Evolutionary conservation across 805 yeast species (phyloP), one percentile per base, ranked within the genome.

Genomic region (Candida nemodendra): DNA sequence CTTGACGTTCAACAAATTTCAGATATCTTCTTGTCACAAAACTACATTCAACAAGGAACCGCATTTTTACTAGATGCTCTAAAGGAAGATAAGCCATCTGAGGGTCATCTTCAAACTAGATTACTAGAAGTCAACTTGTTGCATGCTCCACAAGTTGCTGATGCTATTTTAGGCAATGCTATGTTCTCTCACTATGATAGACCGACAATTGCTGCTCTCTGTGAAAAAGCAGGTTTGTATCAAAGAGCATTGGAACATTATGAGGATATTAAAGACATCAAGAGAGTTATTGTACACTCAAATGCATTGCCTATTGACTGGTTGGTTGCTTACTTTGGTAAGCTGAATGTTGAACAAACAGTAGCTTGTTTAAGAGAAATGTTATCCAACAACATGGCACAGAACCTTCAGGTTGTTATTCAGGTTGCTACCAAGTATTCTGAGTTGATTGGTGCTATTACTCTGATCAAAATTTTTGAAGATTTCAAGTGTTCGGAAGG

Each of bases 91-190:
- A 74, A 82, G 26, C 97, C 98, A 27, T 84, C 90, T 47, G 96
- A 93, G 59, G 97, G 96, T 13, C 95, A 89, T 57, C 72, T 93
- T 58, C 99, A 93, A 72, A 93, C 99, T 7, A 80, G 95, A 57
- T 78, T 93, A 35, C 76, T 93, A 51, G 99, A 93, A 66, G 88
- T 87, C 51, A 93, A 93, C 64, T 72, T 93, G 61, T 64, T 87
- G 59, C 95, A 90, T 62, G 99, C 99, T 13, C 99, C 99, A 35
- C 99, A 93, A 73, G 99, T 93, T 40, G 99, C 99, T 29, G 99
- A 93, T 66, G 99, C 99, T 15, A 93, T 93, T 50, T 74, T 93
- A 55, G 96, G 97, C 44, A 93, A 91, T 65, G 81, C 82, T 44
- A 91, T 93, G 87, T 93, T 95, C 69, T 79, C 90, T 50, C 96